Evolutionary conservation across 805 yeast species (phyloP).

Genomic region (Sugiyamaella qingdaonensis): DNA sequence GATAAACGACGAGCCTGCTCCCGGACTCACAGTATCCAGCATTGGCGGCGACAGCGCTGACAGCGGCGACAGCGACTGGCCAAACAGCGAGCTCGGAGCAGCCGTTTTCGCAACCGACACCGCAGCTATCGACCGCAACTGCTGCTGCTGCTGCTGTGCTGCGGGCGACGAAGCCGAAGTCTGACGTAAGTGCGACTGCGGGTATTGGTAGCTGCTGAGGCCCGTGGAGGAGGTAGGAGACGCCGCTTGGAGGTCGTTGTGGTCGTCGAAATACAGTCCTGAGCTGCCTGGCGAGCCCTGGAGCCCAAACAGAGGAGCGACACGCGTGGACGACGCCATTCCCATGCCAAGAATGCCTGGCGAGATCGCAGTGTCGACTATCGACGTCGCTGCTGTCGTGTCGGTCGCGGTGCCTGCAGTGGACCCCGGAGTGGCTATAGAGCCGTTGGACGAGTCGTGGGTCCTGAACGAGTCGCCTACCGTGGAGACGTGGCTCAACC

Average conservation of each 20-base stretch:
- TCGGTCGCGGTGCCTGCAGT: neutral
- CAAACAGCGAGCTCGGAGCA: constrained; percentile 2
- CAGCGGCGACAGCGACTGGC: constrained; percentile 7
- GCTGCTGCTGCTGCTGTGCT: neutral
- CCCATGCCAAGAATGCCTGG: constrained; percentile 7
- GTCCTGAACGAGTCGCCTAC: neutral
- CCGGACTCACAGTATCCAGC: constrained; percentile 6
- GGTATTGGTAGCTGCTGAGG: neutral
- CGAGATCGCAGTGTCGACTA: constrained; percentile 1
- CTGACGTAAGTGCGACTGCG: neutral
- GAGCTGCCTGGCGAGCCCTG: neutral
- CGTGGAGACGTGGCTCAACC: neutral
- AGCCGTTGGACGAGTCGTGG: neutral
- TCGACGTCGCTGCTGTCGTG: neutral
- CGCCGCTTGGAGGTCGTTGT: neutral
- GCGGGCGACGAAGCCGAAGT: neutral
- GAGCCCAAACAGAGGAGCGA: neutral
- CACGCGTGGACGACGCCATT: neutral
- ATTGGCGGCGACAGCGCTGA: neutral
- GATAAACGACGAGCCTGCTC: constrained; percentile 5
- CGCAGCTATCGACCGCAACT: neutral
- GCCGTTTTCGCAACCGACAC: neutral
- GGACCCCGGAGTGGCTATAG: neutral
- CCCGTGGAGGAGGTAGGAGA: neutral
- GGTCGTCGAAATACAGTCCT: constrained; percentile 6